Evolutionary conservation across 1,139 yeast species (phyloP).

Genomic region (Casaregolazyma lundiana): DNA sequence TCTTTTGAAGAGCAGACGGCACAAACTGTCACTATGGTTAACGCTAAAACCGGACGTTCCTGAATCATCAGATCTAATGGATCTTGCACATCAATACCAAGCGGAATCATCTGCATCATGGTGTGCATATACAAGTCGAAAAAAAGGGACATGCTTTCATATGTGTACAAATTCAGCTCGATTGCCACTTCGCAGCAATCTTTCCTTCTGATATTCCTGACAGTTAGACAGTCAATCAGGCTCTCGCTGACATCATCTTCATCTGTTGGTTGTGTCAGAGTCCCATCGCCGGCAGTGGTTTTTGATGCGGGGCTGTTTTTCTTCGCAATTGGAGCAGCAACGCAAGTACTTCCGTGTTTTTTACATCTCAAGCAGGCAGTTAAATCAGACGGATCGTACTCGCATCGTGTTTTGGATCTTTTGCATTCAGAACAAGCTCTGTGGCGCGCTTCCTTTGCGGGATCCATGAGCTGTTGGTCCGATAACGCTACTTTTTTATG

Average conservation of each 20-base stretch:
- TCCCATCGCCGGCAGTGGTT: not conserved
- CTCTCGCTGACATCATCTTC: not conserved
- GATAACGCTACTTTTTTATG: no score
- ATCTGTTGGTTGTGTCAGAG: not conserved
- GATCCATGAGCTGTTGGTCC: no score
- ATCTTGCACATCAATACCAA: constrained; percentile 1
- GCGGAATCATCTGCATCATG: constrained; percentile 5
- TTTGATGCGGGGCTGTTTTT: not conserved
- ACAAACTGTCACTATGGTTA: constrained; percentile 48
- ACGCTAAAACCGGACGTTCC: constrained; percentile 42
- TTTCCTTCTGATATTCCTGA: not conserved
- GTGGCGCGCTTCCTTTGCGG: no score
- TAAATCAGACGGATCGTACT: constrained; percentile 44
- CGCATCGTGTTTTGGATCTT: constrained; percentile 51
- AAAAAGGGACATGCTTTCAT: constrained; percentile 5
- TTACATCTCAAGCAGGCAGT: constrained; percentile 46
- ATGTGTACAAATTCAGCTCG: constrained; percentile 10
- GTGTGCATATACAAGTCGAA: constrained; percentile 8
- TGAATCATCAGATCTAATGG: constrained; percentile 39
- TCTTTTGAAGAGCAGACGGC: constrained; percentile 40
- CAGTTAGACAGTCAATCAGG: not conserved
- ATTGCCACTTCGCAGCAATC: constrained; percentile 11
- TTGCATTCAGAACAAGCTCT: constrained; percentile 58
- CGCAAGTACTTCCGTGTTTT: constrained; percentile 41
- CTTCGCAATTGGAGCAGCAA: not conserved